Conservation (phyloP, 768 basidiomycete genomes). For the Tylopilus subfusipes region DNA sequence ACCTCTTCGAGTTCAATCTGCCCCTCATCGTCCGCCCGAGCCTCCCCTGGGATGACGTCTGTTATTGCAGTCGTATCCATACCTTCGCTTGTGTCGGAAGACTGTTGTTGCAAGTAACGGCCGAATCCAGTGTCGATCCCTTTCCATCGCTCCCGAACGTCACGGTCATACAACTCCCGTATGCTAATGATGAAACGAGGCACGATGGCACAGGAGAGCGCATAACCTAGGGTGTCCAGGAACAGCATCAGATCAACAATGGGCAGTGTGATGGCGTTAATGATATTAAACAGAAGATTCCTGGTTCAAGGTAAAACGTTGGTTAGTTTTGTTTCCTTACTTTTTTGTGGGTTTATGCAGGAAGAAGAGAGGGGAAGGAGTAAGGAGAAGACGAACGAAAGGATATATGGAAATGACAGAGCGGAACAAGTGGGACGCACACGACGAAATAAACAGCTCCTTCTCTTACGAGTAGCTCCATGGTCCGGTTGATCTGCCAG, state of each 20-base stretch:
- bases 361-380: not conserved
- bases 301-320: not conserved
- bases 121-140: constrained; percentile 17
- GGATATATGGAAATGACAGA: no score
- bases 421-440: not conserved
- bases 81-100: no score
- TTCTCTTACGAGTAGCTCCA: constrained; percentile 8
- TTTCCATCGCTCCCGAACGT: not conserved
- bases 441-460: constrained; percentile 12
- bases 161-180: constrained; percentile 4
- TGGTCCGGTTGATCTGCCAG: constrained; percentile 3
- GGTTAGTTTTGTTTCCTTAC: not conserved
- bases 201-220: not conserved
- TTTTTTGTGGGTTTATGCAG: not conserved
- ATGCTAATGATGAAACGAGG: no score
- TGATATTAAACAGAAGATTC: constrained; percentile 6
- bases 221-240: not conserved
- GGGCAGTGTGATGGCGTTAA: not conserved
- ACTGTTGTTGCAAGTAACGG: no score
- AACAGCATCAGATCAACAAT: not conserved
- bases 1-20: no score
- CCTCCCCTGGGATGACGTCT: no score
- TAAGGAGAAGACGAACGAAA: not conserved
- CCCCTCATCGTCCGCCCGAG: no score
- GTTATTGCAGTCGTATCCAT: no score